A percentile compares a stretch with the other conserved stretches of the same genome.
Evolutionary conservation across 371 early-diverging fungal species (phyloP).

Genomic region (Mortierella sp.): DNA sequence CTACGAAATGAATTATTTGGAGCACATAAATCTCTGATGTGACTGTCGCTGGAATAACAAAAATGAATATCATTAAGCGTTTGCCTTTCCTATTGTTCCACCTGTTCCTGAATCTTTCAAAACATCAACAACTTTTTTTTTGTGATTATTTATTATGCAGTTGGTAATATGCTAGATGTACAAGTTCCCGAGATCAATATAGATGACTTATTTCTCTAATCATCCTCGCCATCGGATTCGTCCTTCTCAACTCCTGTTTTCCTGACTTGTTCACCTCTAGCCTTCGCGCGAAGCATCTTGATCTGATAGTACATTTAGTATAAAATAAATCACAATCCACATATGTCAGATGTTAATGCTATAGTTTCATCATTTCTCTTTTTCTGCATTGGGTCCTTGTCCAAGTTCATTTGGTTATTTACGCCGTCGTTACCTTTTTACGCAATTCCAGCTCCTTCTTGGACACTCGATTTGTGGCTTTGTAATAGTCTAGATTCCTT

Average conservation of each 20-base stretch:
- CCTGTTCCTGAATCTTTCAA: too few species aligned
- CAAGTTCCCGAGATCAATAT: too few species aligned
- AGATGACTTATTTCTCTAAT: background rate
- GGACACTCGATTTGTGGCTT: conserved; percentile 33
- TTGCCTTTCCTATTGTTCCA: too few species aligned
- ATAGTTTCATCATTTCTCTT: background rate
- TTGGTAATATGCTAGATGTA: too few species aligned
- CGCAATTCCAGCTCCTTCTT: conserved; percentile 53
- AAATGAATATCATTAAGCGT: too few species aligned
- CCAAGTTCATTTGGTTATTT: background rate
- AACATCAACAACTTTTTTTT: too few species aligned
- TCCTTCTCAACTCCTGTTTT: conserved; percentile 30
- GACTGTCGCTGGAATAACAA: too few species aligned
- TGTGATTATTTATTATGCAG: too few species aligned
- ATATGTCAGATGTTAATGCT: too few species aligned
- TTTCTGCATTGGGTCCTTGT: background rate
- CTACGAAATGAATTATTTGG: background rate
- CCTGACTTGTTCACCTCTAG: conserved; percentile 23
- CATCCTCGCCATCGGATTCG: conserved; percentile 46
- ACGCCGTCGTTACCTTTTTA: conserved; percentile 33
- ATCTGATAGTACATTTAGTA: too few species aligned
- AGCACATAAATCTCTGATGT: too few species aligned
- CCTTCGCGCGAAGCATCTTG: conserved; percentile 41
- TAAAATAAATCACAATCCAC: too few species aligned
- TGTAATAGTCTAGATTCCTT: conserved; percentile 44